These are phyloP conservation scores for Lodderomyces pseudojiufengensis DNA, from an alignment of 1,139 yeast species.

Conservation along the genomic window DNA sequence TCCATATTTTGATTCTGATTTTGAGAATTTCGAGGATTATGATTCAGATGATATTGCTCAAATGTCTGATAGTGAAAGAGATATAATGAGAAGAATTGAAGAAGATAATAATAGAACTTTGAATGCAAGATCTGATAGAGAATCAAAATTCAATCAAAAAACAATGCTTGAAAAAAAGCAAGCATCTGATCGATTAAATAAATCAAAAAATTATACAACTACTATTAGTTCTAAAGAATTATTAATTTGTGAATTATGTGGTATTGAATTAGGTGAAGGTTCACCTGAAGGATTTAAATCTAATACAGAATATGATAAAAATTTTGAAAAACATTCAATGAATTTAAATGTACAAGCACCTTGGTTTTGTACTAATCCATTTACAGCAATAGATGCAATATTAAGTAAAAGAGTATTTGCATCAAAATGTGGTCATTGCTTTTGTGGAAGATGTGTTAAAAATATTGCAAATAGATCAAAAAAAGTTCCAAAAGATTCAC, in stretches of 20 bases:
- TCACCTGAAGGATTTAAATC: constrained; percentile 50
- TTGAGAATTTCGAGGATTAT: constrained; percentile 6
- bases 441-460: constrained; percentile 47
- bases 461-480: constrained; percentile 16
- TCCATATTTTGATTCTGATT: constrained; percentile 1
- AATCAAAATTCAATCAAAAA: constrained; percentile 29
- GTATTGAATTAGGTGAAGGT: constrained; percentile 67
- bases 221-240: constrained; percentile 18
- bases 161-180: constrained; percentile 28
- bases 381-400: constrained; percentile 55
- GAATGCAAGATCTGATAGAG: constrained; percentile 32
- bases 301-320: constrained; percentile 25
- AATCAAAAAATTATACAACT: constrained; percentile 33
- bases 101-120: constrained; percentile 37
- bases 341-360: constrained; percentile 52
- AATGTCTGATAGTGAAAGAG: constrained; percentile 24
- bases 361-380: constrained; percentile 51
- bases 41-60: constrained; percentile 5
- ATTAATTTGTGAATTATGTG: constrained; percentile 67
- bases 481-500: constrained; percentile 13
- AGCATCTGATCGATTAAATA: constrained; percentile 21
- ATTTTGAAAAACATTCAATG: constrained; percentile 25
- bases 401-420: constrained; percentile 67
- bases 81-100: constrained; percentile 41
- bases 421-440: constrained; percentile 79